Conservation (phyloP, 2,329 filamentous ascomycete genomes). For the Hymenoscyphus albidus region DNA sequence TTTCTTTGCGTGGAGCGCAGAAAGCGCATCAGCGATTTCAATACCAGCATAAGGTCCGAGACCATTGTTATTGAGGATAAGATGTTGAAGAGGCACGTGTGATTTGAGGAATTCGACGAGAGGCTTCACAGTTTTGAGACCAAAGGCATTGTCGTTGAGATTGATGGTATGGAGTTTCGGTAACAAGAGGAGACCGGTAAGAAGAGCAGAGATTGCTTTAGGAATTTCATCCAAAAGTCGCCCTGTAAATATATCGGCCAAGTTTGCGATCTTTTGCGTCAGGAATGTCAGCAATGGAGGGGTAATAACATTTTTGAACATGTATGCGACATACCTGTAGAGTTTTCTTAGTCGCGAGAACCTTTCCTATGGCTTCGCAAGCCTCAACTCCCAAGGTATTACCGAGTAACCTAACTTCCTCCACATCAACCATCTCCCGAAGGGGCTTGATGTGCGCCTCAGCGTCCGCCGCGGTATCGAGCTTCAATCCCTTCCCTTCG, state of each 20-base stretch:
- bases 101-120: constrained; percentile 86
- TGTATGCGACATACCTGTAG: constrained; percentile 54
- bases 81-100: constrained; percentile 85
- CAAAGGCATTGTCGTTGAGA: constrained; percentile 96
- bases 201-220: constrained; percentile 76
- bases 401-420: constrained; percentile 81
- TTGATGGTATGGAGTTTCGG: constrained; percentile 87
- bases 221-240: constrained; percentile 93
- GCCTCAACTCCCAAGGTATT: constrained; percentile 92
- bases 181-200: constrained; percentile 82
- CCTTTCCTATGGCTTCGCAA: constrained; percentile 77
- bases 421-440: constrained; percentile 66
- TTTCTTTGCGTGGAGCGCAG: constrained; percentile 79
- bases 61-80: constrained; percentile 98
- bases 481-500: constrained; percentile 87
- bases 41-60: constrained; percentile 88
- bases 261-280: constrained; percentile 63
- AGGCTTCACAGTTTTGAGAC: constrained; percentile 88
- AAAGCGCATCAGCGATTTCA: constrained; percentile 82
- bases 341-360: constrained; percentile 78
- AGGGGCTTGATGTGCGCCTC: constrained; percentile 78
- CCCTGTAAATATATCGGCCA: constrained; percentile 97
- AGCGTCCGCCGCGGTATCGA: constrained; percentile 83
- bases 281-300: constrained; percentile 11
- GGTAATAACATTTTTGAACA: neutral